Evolutionary conservation across 2,329 filamentous ascomycete species (phyloP), one percentile per base, ranked within the genome.

Genomic region (Malbranchea zuffiana): DNA sequence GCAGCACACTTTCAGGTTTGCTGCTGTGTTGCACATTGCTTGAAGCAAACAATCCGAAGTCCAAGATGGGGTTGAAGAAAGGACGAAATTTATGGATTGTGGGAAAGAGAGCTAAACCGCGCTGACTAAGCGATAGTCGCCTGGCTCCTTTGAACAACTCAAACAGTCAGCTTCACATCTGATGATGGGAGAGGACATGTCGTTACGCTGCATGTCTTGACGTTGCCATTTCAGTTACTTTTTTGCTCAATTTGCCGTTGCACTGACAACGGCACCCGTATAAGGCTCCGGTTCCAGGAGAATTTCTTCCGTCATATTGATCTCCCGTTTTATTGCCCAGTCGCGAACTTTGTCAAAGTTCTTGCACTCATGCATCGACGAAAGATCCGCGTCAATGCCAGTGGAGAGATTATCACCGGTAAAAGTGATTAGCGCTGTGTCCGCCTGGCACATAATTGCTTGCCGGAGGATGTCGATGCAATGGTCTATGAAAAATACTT

Each of bases 381-480:
- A 25, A 20, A 46, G 43, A 30, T 47, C 35, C 5, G 45, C 39
- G 21, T 46, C 31, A 5, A 40, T 30, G 2, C 31, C 24, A 5
- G 12, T 12, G 13, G 34, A 32, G 1, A 20, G 20, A 25, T 26
- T 15, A 4, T 16, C 30, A 6, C 23, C 19, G 7, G 32, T 39
- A 32, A 44, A 46, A 3, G 40, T 46, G 25, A 46, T 46, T 19
- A 46, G 41, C 13, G 43, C 38, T 10, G 35, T 37, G 32, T 47
- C 43, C 11, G 41, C 43, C 11, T 42, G 30, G 25, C 43, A 47
- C 32, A 37, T 38, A 12, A 45, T 24, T 12, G 28, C 24, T 23
- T 45, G 39, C 8, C 44, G 43, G 36, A 47, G 31, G 15, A 45
- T 42, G 19, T 47, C 44, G 27, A 47, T 44, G 16, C 43, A 47